Evolutionary conservation across 2,329 filamentous ascomycete genomes (phyloP).

Genomic region (Beauveria medogensis): DNA sequence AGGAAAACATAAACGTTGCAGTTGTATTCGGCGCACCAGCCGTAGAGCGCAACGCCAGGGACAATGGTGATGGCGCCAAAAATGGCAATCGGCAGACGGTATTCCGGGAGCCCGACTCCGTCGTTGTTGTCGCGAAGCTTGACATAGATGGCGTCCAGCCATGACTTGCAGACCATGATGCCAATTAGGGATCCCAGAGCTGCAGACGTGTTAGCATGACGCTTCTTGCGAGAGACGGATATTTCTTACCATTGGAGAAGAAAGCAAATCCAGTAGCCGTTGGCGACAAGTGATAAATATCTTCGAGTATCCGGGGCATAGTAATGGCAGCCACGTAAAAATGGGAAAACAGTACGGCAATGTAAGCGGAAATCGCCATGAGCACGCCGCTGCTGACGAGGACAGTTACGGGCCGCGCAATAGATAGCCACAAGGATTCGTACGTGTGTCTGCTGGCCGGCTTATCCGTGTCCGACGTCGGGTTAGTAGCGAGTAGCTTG

Average conservation of each 20-base stretch:
- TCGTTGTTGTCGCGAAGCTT: conserved; percentile 32
- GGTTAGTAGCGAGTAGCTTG: conserved; percentile 16
- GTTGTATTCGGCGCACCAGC: conserved; percentile 10
- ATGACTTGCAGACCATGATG: conserved; percentile 40
- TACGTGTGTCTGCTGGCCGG: background rate
- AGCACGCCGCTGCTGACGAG: conserved; percentile 43
- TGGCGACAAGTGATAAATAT: conserved; percentile 39
- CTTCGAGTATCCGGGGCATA: conserved; percentile 39
- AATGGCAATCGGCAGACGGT: conserved; percentile 45
- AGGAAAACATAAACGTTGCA: conserved; percentile 7
- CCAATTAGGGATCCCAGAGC: conserved; percentile 40
- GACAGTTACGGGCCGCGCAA: conserved; percentile 35
- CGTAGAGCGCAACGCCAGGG: conserved; percentile 7
- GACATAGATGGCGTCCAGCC: conserved; percentile 47
- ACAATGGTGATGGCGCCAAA: conserved; percentile 23
- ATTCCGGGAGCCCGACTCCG: conserved; percentile 41
- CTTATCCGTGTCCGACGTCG: background rate
- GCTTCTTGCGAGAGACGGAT: background rate
- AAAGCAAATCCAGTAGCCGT: conserved; percentile 44
- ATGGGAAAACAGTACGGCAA: conserved; percentile 39
- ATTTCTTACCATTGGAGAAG: conserved; percentile 8
- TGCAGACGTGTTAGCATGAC: conserved; percentile 15
- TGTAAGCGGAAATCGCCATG: conserved; percentile 36
- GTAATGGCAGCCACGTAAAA: conserved; percentile 46
- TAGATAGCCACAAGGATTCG: background rate